A percentile compares a stretch with the other conserved stretches of the same genome.
phyloP scores from a whole-genome alignment of 2,329 filamentous ascomycete genomes.

The Cladophialophora chaetospira region DNA sequence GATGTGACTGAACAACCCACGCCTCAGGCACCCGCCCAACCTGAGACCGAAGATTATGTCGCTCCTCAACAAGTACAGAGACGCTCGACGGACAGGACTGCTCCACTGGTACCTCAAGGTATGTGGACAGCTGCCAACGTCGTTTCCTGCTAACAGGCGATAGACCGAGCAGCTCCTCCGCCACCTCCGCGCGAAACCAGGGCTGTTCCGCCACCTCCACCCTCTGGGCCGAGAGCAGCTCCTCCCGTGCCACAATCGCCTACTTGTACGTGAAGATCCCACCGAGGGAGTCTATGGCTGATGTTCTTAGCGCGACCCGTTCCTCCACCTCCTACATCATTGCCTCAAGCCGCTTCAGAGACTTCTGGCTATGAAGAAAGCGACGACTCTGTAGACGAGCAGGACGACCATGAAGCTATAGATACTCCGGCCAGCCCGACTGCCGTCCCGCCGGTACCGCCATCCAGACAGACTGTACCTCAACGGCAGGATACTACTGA shows the following conservation, averaged over 20 bases:
- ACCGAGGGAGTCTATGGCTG: background rate
- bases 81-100: conserved; percentile 45
- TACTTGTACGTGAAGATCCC: conserved; percentile 16
- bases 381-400: conserved; percentile 8
- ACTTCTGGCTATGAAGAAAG: conserved; percentile 16
- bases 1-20: conserved; percentile 30
- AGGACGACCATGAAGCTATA: conserved; percentile 25
- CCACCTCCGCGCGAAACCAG: conserved; percentile 46
- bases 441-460: conserved; percentile 42
- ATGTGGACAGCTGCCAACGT: conserved; percentile 35
- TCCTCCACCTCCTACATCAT: background rate
- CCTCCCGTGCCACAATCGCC: conserved; percentile 26
- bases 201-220: conserved; percentile 44
- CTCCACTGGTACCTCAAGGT: conserved; percentile 55
- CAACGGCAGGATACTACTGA: conserved; percentile 31
- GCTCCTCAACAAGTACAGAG: conserved; percentile 25
- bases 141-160: conserved; percentile 2
- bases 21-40: conserved; percentile 26
- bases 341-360: conserved; percentile 2
- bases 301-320: conserved; percentile 18
- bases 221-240: conserved; percentile 5
- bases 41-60: conserved; percentile 29
- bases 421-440: conserved; percentile 40
- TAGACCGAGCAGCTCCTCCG: conserved; percentile 50
- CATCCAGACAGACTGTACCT: conserved; percentile 13